Evolutionary conservation across 2,329 filamentous ascomycete species (phyloP), one percentile per base, ranked within the genome.

Genomic region (Colletotrichum kahawae): DNA sequence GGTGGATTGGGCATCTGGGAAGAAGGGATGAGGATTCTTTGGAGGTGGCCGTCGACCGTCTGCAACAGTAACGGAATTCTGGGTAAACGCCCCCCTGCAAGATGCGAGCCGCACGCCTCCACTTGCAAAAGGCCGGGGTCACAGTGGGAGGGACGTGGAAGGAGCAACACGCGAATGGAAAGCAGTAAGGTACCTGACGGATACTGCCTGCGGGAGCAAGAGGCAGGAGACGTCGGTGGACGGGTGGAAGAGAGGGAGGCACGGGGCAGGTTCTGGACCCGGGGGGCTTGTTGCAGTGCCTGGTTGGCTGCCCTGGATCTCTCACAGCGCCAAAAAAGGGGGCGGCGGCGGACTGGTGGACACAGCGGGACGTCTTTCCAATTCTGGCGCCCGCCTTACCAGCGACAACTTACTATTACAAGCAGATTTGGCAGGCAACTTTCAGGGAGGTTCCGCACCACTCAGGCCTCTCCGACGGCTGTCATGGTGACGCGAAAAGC

Each of bases 21-120:
- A 68, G 69, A 75, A 72, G 69, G 73, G 73, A 75, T 75, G 69
- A 72, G 64, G 70, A 72, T 75, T 67, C 63, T 57, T 56, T 72
- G 27, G 48, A 63, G 69, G 72, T 64, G 66, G n/a, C 21, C n/a
- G 66, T 57, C 64, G 69, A 31, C 63, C 48, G 57, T 68, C 67
- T 31, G 59, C 48, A 63, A 67, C 38, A 63, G 43, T 51, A 51
- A 51, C 57, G 21, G 62, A 34, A 34, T 57, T 34, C 43, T 75
- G 57, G 12, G 29, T 51, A 9, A 70, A 73, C 73, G 29, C 73
- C 73, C 70, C 43, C 56, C 63, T 31, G 29, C 21, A 51, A 10
- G 70, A 38, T 31, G 38, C 54, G 70, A 64, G 72, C 69, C 69
- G 63, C 68, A 71, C 71, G 51, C 67, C 71, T 63, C 62, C 62